Evolutionary conservation across 805 yeast species (phyloP).

Genomic region (Candida sithepensis): DNA sequence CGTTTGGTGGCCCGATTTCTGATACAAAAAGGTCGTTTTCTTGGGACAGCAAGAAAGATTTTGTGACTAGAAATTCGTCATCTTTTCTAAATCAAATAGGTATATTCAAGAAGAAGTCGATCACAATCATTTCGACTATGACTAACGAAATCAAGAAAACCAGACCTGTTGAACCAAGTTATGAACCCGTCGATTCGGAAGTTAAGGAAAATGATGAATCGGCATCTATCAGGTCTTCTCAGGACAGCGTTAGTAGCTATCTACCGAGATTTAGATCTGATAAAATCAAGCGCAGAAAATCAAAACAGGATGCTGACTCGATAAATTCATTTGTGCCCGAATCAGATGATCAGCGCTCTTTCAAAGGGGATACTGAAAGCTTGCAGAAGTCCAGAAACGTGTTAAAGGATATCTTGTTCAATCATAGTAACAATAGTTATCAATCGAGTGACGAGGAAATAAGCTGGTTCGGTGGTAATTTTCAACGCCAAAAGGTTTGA

Average conservation of each 20-base stretch:
- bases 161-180: conserved; percentile 1
- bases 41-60: not conserved
- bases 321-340: not conserved
- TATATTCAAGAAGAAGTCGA: conserved; percentile 10
- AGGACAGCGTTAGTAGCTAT: conserved; percentile 7
- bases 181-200: not conserved
- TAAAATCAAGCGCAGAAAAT: conserved; percentile 8
- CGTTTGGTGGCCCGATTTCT: conserved; percentile 3
- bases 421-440: conserved; percentile 7
- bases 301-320: not conserved
- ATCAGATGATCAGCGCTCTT: conserved; percentile 3
- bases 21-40: not conserved
- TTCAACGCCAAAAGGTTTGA: conserved; percentile 14
- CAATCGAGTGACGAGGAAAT: conserved; percentile 20
- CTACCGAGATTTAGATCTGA: conserved; percentile 5
- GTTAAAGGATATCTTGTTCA: conserved; percentile 7
- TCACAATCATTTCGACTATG: conserved; percentile 20
- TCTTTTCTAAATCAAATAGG: conserved; percentile 8
- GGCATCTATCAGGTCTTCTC: not conserved
- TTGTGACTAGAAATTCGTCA: not conserved
- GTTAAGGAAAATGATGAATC: not conserved
- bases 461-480: conserved; percentile 25
- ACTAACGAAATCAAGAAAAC: conserved; percentile 14
- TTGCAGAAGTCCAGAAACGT: conserved; percentile 6
- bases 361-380: conserved; percentile 1